Evolutionary conservation across 495 filamentous ascomycete species (phyloP).

Genomic region (Wilcoxina mikolae): DNA sequence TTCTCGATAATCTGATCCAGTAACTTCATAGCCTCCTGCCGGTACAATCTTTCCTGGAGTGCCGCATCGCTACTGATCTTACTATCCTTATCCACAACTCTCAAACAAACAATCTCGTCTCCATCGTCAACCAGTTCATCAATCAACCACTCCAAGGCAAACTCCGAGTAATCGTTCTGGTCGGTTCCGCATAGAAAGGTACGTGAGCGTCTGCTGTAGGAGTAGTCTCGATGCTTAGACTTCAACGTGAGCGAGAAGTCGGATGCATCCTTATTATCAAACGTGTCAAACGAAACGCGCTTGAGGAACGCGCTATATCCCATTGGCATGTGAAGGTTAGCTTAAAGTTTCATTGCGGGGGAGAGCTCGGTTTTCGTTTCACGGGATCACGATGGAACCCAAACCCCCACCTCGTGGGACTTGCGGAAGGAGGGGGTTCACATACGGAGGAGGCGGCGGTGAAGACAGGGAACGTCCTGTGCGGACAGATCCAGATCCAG

Average conservation of each 20-base stretch:
- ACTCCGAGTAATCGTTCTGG: conserved; percentile 89
- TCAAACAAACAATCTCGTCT: conserved; percentile 86
- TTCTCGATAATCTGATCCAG: conserved; percentile 69
- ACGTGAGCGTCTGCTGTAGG: conserved; percentile 64
- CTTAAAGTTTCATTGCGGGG: neutral
- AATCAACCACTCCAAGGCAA: conserved; percentile 84
- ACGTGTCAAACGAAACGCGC: conserved; percentile 81
- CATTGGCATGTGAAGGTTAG: neutral
- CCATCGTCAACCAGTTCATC: conserved; percentile 93
- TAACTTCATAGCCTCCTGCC: conserved; percentile 59
- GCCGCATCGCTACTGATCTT: conserved; percentile 52
- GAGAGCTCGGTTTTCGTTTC: no score
- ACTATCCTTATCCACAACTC: conserved; percentile 75
- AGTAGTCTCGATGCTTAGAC: conserved; percentile 78
- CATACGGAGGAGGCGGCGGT: conserved; percentile 28
- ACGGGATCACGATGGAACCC: no score
- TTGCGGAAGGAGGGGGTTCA: conserved; percentile 4
- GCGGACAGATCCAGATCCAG: conserved; percentile 4
- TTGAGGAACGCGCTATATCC: conserved; percentile 20
- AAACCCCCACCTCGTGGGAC: no score
- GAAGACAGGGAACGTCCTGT: conserved; percentile 24
- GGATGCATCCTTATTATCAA: conserved; percentile 67
- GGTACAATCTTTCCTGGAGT: conserved; percentile 60
- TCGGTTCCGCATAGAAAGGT: conserved; percentile 92
- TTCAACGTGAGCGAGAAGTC: conserved; percentile 75